Conservation (phyloP, 179 eudicot genomes). For the Drosera spatulata region DNA sequence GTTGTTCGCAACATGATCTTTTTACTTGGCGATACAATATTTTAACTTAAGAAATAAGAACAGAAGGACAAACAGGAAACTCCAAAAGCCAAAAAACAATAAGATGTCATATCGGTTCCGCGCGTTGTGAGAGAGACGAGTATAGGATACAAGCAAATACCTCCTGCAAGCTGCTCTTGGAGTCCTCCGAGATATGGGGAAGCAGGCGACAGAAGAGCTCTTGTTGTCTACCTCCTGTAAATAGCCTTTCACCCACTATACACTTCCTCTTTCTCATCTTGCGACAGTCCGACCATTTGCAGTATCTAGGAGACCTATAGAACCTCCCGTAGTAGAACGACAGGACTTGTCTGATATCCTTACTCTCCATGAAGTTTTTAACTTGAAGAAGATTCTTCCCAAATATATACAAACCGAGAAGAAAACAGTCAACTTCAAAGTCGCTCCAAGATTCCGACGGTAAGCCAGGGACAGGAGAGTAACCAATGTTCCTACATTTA, state of each 20-base stretch:
- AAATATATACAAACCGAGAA: constrained; percentile 57
- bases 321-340: constrained; percentile 49
- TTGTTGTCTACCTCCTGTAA: constrained; percentile 50
- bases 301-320: constrained; percentile 34
- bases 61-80: too few species aligned
- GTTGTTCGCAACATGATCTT: too few species aligned
- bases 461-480: constrained; percentile 29
- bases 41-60: too few species aligned
- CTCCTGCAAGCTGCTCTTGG: constrained; percentile 28
- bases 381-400: constrained; percentile 59
- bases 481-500: constrained; percentile 4
- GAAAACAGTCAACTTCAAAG: constrained; percentile 49
- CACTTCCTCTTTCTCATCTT: constrained; percentile 45
- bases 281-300: constrained; percentile 48
- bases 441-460: constrained; percentile 45
- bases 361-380: constrained; percentile 34
- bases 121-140: too few species aligned
- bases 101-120: too few species aligned
- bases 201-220: constrained; percentile 45
- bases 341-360: constrained; percentile 36
- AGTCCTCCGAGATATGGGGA: constrained; percentile 38
- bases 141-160: constrained; percentile 8
- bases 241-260: constrained; percentile 38
- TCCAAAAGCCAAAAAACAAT: too few species aligned
- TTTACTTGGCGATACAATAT: too few species aligned